Evolutionary conservation across 176 grass and related monocot genomes (phyloP).

Genomic region (Leersia perrieri): DNA sequence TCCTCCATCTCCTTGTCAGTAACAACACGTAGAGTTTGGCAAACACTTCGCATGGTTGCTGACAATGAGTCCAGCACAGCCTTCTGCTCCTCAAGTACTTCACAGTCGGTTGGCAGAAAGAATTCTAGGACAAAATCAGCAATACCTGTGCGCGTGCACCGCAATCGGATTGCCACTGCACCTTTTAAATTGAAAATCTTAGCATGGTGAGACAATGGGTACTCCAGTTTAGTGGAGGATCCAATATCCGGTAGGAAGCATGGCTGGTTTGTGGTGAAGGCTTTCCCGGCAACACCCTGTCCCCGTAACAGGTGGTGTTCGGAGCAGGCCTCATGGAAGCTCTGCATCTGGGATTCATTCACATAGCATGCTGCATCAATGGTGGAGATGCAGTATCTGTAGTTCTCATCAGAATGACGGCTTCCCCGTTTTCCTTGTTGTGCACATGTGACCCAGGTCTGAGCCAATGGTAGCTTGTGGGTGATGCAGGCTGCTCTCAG

Average conservation of each 20-base stretch:
- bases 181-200: conserved; percentile 88
- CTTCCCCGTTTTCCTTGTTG: conserved; percentile 88
- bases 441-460: conserved; percentile 81
- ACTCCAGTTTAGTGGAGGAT: conserved; percentile 60
- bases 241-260: conserved; percentile 76
- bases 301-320: conserved; percentile 81
- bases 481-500: conserved; percentile 60
- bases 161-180: conserved; percentile 77
- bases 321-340: conserved; percentile 83
- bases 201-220: conserved; percentile 86
- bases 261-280: conserved; percentile 79
- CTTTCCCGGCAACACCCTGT: conserved; percentile 74
- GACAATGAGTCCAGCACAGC: conserved; percentile 82
- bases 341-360: conserved; percentile 57
- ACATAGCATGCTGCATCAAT: conserved; percentile 66
- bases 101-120: conserved; percentile 65
- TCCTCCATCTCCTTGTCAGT: conserved; percentile 74
- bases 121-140: conserved; percentile 92
- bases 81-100: conserved; percentile 70
- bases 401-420: conserved; percentile 90
- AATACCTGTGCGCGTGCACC: conserved; percentile 60
- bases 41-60: conserved; percentile 60
- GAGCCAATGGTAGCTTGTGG: conserved; percentile 85
- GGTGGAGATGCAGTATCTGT: conserved; percentile 70
- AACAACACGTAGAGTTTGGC: conserved; percentile 72